A percentile compares a stretch with the other conserved stretches of the same genome.
Evolutionary conservation across 2,329 filamentous ascomycete genomes (phyloP).

Genomic region (Lasiodiplodia citricola): DNA sequence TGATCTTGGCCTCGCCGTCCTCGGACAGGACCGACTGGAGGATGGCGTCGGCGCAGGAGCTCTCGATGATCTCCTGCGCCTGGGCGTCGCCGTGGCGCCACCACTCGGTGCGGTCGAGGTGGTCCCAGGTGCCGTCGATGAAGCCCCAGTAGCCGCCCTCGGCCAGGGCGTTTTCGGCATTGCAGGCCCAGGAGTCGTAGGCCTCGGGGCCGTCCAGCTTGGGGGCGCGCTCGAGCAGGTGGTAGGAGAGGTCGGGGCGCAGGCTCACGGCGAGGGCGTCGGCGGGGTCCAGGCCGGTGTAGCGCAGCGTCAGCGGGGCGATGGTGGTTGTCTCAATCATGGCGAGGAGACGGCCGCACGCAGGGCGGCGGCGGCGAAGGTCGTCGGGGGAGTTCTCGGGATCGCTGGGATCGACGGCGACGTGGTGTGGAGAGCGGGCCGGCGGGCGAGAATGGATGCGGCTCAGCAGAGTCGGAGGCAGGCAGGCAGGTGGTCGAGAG

Average conservation of each 20-base stretch:
- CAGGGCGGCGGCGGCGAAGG: background rate
- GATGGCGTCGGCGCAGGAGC: constrained; percentile 20
- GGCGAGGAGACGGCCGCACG: constrained; percentile 5
- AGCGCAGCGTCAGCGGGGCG: constrained; percentile 12
- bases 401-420: constrained; percentile 14
- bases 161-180: background rate
- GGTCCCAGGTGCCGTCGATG: constrained; percentile 15
- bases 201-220: constrained; percentile 21
- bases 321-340: constrained; percentile 5
- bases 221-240: constrained; percentile 13
- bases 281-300: background rate
- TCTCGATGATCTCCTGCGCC: constrained; percentile 24
- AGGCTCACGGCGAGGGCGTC: constrained; percentile 11
- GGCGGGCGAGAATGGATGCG: background rate
- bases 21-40: constrained; percentile 14
- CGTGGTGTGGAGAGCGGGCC: constrained; percentile 8
- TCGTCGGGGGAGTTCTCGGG: background rate
- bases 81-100: constrained; percentile 21
- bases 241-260: constrained; percentile 15
- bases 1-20: constrained; percentile 19
- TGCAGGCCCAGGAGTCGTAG: constrained; percentile 16
- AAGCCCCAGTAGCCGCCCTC: constrained; percentile 18
- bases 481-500: background rate
- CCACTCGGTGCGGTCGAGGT: constrained; percentile 18
- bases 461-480: background rate